phyloP scores from a whole-genome alignment of 805 yeast genomes.

The Saccharomycopsis capsularis region DNA sequence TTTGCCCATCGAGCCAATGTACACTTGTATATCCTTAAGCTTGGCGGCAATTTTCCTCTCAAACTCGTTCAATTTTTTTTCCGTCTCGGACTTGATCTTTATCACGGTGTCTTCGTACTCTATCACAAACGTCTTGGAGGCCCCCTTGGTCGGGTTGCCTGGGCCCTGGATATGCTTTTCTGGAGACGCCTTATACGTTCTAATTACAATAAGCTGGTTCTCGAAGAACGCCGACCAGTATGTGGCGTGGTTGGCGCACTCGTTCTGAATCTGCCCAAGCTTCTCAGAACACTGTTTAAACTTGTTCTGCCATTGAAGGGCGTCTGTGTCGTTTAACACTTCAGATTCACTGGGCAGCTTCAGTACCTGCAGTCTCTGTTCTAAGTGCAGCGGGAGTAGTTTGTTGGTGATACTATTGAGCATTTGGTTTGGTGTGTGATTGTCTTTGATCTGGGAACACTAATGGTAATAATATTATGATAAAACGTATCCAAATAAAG shows the following conservation, averaged over 20 bases:
- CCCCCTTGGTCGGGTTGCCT: neutral
- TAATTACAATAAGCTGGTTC: constrained; percentile 8
- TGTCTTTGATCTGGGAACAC: too few relatives aligned
- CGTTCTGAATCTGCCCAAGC: constrained; percentile 7
- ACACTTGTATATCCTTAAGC: constrained; percentile 27
- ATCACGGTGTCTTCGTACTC: constrained; percentile 6
- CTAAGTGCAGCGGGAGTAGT: constrained; percentile 1
- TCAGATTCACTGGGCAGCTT: constrained; percentile 6
- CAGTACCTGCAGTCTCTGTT: too few relatives aligned
- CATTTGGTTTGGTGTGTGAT: too few relatives aligned
- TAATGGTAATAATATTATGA: too few relatives aligned
- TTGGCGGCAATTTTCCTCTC: constrained; percentile 13
- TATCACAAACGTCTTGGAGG: neutral
- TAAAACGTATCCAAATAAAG: too few relatives aligned
- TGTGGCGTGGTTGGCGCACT: constrained; percentile 17
- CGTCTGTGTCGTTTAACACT: constrained; percentile 12
- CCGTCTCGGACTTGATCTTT: constrained; percentile 8
- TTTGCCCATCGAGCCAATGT: constrained; percentile 29
- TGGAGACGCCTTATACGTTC: neutral
- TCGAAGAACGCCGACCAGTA: constrained; percentile 22
- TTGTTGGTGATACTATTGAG: constrained; percentile 14
- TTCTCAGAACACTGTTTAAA: constrained; percentile 10
- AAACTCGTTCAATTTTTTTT: constrained; percentile 16
- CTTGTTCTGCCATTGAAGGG: constrained; percentile 13
- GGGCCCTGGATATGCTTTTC: neutral